These are phyloP conservation scores for Nasturtium officinale DNA, from an alignment of 345 rosid genomes.

Conservation along the genomic window DNA sequence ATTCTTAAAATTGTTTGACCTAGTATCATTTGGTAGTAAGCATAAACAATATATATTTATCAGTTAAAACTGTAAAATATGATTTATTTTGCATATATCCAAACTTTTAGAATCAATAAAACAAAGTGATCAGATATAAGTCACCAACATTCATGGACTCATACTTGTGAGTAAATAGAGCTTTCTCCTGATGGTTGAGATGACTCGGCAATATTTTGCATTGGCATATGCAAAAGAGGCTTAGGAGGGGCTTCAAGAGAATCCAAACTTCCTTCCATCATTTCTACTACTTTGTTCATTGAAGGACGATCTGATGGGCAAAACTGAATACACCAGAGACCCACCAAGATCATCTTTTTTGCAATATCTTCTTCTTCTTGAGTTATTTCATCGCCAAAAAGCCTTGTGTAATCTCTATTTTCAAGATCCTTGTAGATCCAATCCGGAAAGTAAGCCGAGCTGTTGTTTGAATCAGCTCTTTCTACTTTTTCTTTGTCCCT, in stretches of 20 bases:
- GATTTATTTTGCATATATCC: too few relatives aligned
- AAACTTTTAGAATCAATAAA: too few relatives aligned
- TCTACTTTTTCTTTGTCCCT: conserved; percentile 22
- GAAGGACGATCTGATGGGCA: too few relatives aligned
- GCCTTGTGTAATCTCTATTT: background rate
- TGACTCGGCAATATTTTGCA: background rate
- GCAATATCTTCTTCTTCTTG: conserved; percentile 30
- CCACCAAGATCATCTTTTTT: conserved; percentile 26
- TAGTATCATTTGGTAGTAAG: too few relatives aligned
- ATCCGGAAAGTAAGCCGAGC: conserved; percentile 32
- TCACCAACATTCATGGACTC: conserved; percentile 5
- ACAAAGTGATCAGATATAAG: too few relatives aligned
- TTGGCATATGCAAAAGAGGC: conserved; percentile 26
- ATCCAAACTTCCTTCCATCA: conserved; percentile 38
- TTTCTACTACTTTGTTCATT: conserved; percentile 35
- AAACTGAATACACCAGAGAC: conserved; percentile 35
- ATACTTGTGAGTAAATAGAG: conserved; percentile 13
- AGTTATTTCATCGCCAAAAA: conserved; percentile 16
- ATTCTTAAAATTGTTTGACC: too few relatives aligned
- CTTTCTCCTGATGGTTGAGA: conserved; percentile 21
- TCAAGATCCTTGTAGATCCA: conserved; percentile 26
- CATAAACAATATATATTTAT: too few relatives aligned
- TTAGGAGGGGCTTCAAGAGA: conserved; percentile 31
- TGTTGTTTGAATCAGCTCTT: background rate
- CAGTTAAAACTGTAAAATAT: too few relatives aligned